A percentile compares a stretch with the other conserved stretches of the same genome.
These are phyloP conservation scores for Tremellales sp. DNA, from an alignment of 1,284 basidiomycete species.

Conservation along the genomic window DNA sequence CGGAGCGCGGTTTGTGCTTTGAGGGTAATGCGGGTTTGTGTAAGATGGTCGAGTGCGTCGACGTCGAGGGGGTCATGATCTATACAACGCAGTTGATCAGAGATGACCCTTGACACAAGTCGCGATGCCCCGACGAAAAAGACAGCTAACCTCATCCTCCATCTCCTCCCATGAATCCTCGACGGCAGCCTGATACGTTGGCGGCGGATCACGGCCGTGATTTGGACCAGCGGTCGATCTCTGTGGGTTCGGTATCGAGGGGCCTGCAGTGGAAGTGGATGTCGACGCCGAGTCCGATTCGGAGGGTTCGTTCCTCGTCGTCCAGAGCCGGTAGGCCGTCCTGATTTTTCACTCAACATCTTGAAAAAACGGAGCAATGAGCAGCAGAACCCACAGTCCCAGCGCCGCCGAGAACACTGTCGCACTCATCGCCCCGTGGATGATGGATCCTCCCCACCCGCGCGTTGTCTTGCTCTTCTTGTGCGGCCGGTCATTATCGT, in stretches of 20 bases:
- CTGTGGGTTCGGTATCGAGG: no score
- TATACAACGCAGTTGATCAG: slow-evolving; percentile 1
- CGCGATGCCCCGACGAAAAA: not conserved
- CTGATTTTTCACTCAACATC: slow-evolving; percentile 7
- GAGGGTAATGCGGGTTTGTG: slow-evolving; percentile 3
- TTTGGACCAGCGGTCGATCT: no score
- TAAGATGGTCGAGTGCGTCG: slow-evolving; percentile 7
- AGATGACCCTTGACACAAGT: not conserved
- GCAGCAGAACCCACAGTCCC: slow-evolving; percentile 25
- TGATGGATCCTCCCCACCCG: slow-evolving; percentile 23
- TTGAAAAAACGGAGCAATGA: not conserved
- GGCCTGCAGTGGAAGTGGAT: no score
- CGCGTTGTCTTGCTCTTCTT: slow-evolving; percentile 7
- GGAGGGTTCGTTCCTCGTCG: slow-evolving; percentile 1
- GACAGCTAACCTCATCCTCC: slow-evolving; percentile 5
- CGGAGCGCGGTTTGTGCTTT: not conserved
- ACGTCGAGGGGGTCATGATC: slow-evolving; percentile 12
- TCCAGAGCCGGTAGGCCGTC: slow-evolving; percentile 27
- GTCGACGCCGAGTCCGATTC: not conserved
- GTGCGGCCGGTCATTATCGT: not conserved
- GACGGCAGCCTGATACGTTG: slow-evolving; percentile 13
- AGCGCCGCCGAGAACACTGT: slow-evolving; percentile 32
- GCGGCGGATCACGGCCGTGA: no score
- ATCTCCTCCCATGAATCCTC: slow-evolving; percentile 14
- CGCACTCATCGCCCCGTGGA: slow-evolving; percentile 24